Evolutionary conservation across 495 filamentous ascomycete species (phyloP).

Genomic region (Corynascus novoguineensis): DNA sequence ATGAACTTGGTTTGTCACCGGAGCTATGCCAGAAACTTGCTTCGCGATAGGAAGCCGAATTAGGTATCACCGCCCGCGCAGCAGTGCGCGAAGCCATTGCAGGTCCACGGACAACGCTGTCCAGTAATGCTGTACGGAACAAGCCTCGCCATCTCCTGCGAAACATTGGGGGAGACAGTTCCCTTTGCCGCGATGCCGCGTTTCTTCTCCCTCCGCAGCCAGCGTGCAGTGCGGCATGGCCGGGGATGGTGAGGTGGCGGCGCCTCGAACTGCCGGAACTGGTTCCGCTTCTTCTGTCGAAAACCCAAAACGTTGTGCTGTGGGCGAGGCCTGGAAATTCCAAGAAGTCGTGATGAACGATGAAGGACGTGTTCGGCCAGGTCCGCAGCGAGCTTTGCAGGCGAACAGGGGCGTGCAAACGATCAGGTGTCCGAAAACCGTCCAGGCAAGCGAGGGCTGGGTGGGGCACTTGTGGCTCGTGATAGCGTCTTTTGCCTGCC

Average conservation of each 20-base stretch:
- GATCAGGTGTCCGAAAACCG: slow-evolving; percentile 20
- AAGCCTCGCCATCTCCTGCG: too few relatives aligned
- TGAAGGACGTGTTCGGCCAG: background rate
- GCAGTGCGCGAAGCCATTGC: too few relatives aligned
- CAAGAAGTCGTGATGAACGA: background rate
- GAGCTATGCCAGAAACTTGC: too few relatives aligned
- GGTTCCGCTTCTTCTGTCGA: background rate
- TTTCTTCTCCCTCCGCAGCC: background rate
- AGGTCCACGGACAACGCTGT: too few relatives aligned
- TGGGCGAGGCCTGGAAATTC: too few relatives aligned
- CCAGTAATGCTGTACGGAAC: too few relatives aligned
- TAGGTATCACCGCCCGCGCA: too few relatives aligned
- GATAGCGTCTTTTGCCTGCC: background rate
- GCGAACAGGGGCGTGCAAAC: background rate
- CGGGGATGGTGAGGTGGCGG: background rate
- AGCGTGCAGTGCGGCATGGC: background rate
- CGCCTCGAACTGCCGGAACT: background rate
- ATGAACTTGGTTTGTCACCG: too few relatives aligned
- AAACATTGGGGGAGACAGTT: too few relatives aligned
- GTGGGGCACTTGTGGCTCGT: slow-evolving; percentile 8
- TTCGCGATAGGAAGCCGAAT: too few relatives aligned
- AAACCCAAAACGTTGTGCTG: background rate
- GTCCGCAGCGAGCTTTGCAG: background rate
- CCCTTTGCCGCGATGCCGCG: too few relatives aligned
- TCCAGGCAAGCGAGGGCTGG: slow-evolving; percentile 15